A percentile compares a stretch with the other conserved stretches of the same genome.
Evolutionary conservation across 371 early-diverging fungal species (phyloP).

Genomic region (Rhizopus delemar): DNA sequence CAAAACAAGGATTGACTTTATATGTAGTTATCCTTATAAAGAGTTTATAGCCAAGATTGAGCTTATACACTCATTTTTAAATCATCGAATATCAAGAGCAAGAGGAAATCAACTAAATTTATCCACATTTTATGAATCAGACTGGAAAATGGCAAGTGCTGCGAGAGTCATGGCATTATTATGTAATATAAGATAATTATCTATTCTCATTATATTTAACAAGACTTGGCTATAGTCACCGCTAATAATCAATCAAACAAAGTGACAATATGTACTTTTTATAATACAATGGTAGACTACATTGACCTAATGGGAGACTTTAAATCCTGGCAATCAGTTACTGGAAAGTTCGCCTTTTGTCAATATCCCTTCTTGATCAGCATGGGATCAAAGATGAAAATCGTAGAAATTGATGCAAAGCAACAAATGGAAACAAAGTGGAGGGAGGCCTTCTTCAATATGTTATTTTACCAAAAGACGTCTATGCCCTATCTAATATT

Average conservation of each 20-base stretch:
- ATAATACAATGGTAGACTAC: slow-evolving; percentile 83
- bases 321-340: slow-evolving; percentile 79
- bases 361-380: slow-evolving; percentile 89
- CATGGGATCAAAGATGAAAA: slow-evolving; percentile 83
- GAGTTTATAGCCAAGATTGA: slow-evolving; percentile 75
- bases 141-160: slow-evolving; percentile 86
- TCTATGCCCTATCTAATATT: slow-evolving; percentile 80
- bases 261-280: slow-evolving; percentile 74
- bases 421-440: slow-evolving; percentile 83
- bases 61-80: slow-evolving; percentile 77
- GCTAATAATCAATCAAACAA: slow-evolving; percentile 64
- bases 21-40: slow-evolving; percentile 56
- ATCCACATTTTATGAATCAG: slow-evolving; percentile 64
- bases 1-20: not conserved
- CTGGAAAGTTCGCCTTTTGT: slow-evolving; percentile 83
- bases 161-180: slow-evolving; percentile 86
- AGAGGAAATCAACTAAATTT: slow-evolving; percentile 40
- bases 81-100: slow-evolving; percentile 73
- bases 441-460: slow-evolving; percentile 80
- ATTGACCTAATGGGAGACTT: slow-evolving; percentile 82
- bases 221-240: slow-evolving; percentile 54
- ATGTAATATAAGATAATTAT: slow-evolving; percentile 41
- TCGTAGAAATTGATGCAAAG: slow-evolving; percentile 86
- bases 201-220: slow-evolving; percentile 18
- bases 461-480: slow-evolving; percentile 81